Evolutionary conservation across 2,329 filamentous ascomycete genomes (phyloP).

Genomic region (Colletotrichum chlorophyti): DNA sequence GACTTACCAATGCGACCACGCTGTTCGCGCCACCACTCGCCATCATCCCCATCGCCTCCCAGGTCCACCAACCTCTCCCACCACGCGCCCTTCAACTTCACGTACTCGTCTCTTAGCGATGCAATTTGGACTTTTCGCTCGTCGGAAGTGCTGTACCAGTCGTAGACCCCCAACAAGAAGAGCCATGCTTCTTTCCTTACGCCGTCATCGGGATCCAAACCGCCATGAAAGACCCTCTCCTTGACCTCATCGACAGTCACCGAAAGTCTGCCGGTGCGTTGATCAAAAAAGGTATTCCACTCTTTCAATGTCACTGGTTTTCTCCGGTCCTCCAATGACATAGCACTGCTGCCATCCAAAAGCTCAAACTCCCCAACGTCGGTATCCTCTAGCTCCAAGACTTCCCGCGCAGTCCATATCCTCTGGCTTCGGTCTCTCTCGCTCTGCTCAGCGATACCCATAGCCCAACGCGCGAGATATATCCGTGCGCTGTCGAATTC

Average conservation of each 20-base stretch:
- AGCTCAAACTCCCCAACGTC: conserved; percentile 97
- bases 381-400: conserved; percentile 92
- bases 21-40: conserved; percentile 98
- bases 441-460: conserved; percentile 97
- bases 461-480: conserved; percentile 95
- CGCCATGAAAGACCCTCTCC: conserved; percentile 95
- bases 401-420: conserved; percentile 92
- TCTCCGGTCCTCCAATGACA: conserved; percentile 79
- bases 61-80: conserved; percentile 93
- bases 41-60: conserved; percentile 78
- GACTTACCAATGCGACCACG: conserved; percentile 86
- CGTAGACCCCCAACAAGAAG: conserved; percentile 88
- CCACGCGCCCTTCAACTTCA: conserved; percentile 92
- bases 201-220: conserved; percentile 85
- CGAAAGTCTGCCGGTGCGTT: conserved; percentile 73
- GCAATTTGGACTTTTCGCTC: conserved; percentile 85
- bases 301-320: conserved; percentile 81
- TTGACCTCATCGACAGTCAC: conserved; percentile 93
- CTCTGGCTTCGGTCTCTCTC: conserved; percentile 84
- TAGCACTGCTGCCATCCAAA: conserved; percentile 76
- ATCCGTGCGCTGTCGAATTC: conserved; percentile 96
- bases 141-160: conserved; percentile 89
- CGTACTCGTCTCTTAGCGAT: conserved; percentile 89
- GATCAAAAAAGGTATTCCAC: conserved; percentile 91
- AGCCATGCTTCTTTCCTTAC: conserved; percentile 97